phyloP scores from a whole-genome alignment of 805 yeast genomes.

The Lachancea sp. region DNA sequence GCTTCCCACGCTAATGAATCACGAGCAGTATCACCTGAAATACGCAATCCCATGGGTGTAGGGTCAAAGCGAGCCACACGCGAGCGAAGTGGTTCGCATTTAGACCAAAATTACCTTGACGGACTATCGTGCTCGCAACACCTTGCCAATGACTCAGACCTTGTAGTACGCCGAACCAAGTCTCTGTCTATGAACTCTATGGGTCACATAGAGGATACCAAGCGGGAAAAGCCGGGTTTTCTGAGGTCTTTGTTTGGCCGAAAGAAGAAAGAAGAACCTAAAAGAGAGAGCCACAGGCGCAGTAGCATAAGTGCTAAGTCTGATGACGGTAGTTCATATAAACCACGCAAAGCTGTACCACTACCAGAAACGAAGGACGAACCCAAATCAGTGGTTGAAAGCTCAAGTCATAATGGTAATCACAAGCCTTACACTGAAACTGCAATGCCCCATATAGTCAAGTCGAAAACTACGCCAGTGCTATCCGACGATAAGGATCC shows the following conservation, averaged over 20 bases:
- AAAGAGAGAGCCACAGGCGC: not conserved
- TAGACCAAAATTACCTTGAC: not conserved
- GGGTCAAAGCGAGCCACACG: not conserved
- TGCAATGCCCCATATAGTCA: constrained; percentile 5
- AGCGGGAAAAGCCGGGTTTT: constrained; percentile 33
- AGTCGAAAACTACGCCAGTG: constrained; percentile 16
- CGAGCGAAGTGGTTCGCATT: constrained; percentile 4
- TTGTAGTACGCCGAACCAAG: constrained; percentile 27
- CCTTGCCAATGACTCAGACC: constrained; percentile 1
- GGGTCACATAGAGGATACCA: constrained; percentile 11
- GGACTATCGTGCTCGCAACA: constrained; percentile 1
- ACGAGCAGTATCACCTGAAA: not conserved
- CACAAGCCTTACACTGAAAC: not conserved
- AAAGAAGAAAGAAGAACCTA: constrained; percentile 16
- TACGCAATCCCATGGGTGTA: too few species aligned
- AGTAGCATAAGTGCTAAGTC: constrained; percentile 2
- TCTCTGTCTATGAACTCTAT: constrained; percentile 25
- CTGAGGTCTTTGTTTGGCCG: constrained; percentile 33
- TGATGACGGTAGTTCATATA: constrained; percentile 7
- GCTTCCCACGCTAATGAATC: not conserved
- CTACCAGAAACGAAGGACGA: not conserved
- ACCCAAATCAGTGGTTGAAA: not conserved
- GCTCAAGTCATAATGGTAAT: not conserved
- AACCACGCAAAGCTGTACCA: not conserved
- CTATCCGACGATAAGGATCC: constrained; percentile 36